These are phyloP conservation scores for Trypanosoma platydactyli DNA, from an alignment of 208 protist genomes.

Conservation along the genomic window DNA sequence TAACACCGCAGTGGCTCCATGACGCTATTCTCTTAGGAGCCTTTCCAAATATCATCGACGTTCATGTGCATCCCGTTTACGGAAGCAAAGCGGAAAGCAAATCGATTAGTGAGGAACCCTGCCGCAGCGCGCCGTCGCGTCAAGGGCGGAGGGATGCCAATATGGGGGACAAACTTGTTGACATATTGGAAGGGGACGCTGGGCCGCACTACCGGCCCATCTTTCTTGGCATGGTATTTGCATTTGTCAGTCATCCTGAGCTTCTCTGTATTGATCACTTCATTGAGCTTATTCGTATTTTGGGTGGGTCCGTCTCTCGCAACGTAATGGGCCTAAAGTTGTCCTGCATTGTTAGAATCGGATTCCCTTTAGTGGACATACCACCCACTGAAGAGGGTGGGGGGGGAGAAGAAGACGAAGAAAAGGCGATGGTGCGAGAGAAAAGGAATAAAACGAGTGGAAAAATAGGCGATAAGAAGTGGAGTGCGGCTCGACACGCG, in stretches of 20 bases:
- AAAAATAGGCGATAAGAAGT: neutral
- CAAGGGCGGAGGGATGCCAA: neutral
- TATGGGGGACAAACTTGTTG: conserved; percentile 9
- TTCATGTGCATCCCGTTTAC: conserved; percentile 20
- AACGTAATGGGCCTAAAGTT: conserved; percentile 40
- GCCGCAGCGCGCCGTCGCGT: neutral
- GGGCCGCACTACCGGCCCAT: conserved; percentile 60
- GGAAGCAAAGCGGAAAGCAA: neutral
- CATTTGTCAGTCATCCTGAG: conserved; percentile 23
- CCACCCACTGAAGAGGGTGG: neutral
- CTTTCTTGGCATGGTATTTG: conserved; percentile 54
- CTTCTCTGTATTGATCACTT: conserved; percentile 38
- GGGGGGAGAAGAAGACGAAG: conserved; percentile 11
- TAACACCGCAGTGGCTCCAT: conserved; percentile 70
- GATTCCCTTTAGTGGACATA: neutral
- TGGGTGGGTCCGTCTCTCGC: conserved; percentile 66
- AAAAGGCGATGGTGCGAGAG: conserved; percentile 2
- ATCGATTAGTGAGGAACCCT: neutral
- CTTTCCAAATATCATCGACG: conserved; percentile 40
- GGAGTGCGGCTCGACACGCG: neutral
- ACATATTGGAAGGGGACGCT: conserved; percentile 20
- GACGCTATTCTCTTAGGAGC: conserved; percentile 59
- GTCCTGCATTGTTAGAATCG: conserved; percentile 53
- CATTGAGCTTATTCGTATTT: conserved; percentile 52
- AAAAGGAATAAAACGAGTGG: neutral